Percentiles rank a stretch among this genome's conserved stretches.
Evolutionary conservation across 805 yeast genomes (phyloP).

Genomic region (Spathaspora girioi): DNA sequence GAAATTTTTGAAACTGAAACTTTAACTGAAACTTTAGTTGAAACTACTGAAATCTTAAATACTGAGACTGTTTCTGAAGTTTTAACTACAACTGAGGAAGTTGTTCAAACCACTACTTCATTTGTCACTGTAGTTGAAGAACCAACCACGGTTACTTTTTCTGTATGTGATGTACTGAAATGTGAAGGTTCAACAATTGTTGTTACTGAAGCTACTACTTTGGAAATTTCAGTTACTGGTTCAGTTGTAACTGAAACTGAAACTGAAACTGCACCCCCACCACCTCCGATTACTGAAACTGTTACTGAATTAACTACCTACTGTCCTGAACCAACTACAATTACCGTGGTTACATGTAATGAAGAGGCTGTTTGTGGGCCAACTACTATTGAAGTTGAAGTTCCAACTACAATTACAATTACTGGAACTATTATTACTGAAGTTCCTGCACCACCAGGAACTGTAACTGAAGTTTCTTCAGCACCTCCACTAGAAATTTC

Average conservation of each 20-base stretch:
- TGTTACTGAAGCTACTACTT: neutral
- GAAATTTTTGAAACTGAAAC: neutral
- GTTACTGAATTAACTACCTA: neutral
- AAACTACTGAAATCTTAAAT: neutral
- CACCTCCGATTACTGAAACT: neutral
- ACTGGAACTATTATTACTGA: slow-evolving; percentile 52
- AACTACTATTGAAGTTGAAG: slow-evolving; percentile 62
- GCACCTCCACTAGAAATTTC: neutral
- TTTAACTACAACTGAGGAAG: slow-evolving; percentile 28
- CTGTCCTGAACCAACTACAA: slow-evolving; percentile 45
- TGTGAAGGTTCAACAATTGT: neutral
- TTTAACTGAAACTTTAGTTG: neutral
- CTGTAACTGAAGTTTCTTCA: neutral
- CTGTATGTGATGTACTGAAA: neutral
- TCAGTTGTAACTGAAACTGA: neutral
- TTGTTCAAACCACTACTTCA: slow-evolving; percentile 43
- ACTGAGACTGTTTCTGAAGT: neutral
- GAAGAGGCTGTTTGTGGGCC: slow-evolving; percentile 8
- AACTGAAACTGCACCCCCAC: neutral
- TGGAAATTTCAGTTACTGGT: neutral
- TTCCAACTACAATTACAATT: slow-evolving; percentile 72
- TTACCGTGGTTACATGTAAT: slow-evolving; percentile 48
- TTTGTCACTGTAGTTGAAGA: slow-evolving; percentile 29
- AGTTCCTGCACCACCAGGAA: slow-evolving; percentile 19
- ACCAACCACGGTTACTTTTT: neutral